Evolutionary conservation across 345 rosid genomes (phyloP), one percentile per base, ranked within the genome.

Genomic region (Erysimum cheiranthoides): DNA sequence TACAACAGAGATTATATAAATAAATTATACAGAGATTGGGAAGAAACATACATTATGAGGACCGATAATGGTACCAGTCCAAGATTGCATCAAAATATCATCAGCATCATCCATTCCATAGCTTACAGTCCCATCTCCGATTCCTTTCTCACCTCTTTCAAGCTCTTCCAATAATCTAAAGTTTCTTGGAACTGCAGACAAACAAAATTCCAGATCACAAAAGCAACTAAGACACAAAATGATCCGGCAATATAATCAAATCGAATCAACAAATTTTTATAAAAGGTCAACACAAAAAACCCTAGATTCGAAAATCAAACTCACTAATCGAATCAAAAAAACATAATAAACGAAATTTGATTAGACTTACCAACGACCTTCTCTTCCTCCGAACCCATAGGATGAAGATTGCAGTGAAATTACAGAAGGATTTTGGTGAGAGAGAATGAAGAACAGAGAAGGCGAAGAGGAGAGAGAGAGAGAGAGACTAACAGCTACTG

Each of bases 31-130:
- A 12, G 71, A 75, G 68, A 17, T 8, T 7, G 42, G 62, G 60
- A 2, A 68, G 67, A 54, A 17, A 68, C 38, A 65, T 86, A 89
- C 96, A 80, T 83, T 90, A 81, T 80, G 92, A 64, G 92, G 93
- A 42, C 96, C 93, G 16, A 90, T 84, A 47, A 90, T 74, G 66
- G 96, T 90, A 61, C 92, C 96, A 62, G 93, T 90, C 96, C 96
- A 90, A 45, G 96, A 89, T 54, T 89, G 92, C 96, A 89, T 90
- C 67, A 85, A 80, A 31, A 89, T 89, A 76, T 90, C 96, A 71
- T 90, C 93, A 17, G 88, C 92, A 25, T 90, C 93, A 79, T 90
- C 93, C 96, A 89, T 88, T 68, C 96, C 96, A 78, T 90, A 90
- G 85, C 96, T 90, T 57, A 91, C 93, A 5, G 93, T 85, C 5